phyloP scores from a whole-genome alignment of 2,329 filamentous ascomycete genomes.

The Hypoxylon sp. region DNA sequence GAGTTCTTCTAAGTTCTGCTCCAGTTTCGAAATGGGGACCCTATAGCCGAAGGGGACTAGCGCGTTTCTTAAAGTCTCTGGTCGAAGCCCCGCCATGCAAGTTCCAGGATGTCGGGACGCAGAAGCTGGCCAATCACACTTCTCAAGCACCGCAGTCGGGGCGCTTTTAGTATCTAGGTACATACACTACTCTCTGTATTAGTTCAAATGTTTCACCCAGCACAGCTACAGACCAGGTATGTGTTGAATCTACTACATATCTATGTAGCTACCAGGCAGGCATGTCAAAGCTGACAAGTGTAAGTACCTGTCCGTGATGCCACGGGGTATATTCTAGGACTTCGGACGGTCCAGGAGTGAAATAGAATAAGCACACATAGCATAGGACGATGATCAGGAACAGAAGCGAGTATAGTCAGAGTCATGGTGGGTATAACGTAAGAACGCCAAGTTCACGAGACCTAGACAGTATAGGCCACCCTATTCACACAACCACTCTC shows the following conservation, averaged over 20 bases:
- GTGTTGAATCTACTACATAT: too few relatives aligned
- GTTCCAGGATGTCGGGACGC: slow-evolving; percentile 47
- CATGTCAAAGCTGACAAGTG: neutral
- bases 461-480: slow-evolving; percentile 10
- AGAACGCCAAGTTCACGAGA: neutral
- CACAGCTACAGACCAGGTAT: neutral
- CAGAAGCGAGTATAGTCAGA: neutral
- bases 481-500: slow-evolving; percentile 8
- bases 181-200: slow-evolving; percentile 11
- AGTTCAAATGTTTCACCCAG: neutral
- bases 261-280: too few relatives aligned
- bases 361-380: slow-evolving; percentile 1
- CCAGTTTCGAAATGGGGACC: slow-evolving; percentile 21
- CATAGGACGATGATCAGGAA: neutral
- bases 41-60: slow-evolving; percentile 20
- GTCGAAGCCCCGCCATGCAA: slow-evolving; percentile 41
- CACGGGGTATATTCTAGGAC: neutral
- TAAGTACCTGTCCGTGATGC: neutral
- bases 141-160: slow-evolving; percentile 29
- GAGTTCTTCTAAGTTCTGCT: slow-evolving; percentile 15
- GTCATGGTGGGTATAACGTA: neutral
- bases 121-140: slow-evolving; percentile 32
- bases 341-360: neutral
- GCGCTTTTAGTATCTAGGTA: slow-evolving; percentile 25
- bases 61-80: slow-evolving; percentile 14